These are phyloP conservation scores for Tagetes patula DNA, from an alignment of 129 eudicot genomes.

Conservation along the genomic window DNA sequence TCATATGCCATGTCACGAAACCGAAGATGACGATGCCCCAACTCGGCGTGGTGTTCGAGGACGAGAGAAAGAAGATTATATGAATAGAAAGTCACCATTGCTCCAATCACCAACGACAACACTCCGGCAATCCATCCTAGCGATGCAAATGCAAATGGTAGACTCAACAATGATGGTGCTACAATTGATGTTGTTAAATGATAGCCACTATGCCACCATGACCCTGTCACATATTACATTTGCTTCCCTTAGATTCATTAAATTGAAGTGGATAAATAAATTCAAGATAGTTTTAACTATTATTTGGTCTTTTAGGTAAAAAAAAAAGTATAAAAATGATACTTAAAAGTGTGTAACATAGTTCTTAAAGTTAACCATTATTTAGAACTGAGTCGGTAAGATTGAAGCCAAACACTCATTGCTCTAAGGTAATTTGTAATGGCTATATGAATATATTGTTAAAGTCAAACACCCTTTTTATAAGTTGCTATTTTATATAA, in stretches of 20 bases:
- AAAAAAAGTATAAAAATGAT: too few relatives aligned
- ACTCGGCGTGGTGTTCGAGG: conserved; percentile 69
- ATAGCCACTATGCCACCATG: conserved; percentile 87
- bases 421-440: too few relatives aligned
- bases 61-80: conserved; percentile 79
- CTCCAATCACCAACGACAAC: conserved; percentile 50
- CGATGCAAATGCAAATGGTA: conserved; percentile 78
- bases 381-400: too few relatives aligned
- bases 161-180: conserved; percentile 75
- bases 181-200: conserved; percentile 92
- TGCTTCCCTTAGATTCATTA: too few relatives aligned
- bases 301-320: too few relatives aligned
- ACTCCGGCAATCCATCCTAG: conserved; percentile 78
- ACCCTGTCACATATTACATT: conserved; percentile 46
- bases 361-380: too few relatives aligned
- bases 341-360: neutral
- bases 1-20: conserved; percentile 86
- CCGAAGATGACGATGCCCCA: conserved; percentile 73
- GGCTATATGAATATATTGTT: too few relatives aligned
- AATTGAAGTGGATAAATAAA: too few relatives aligned
- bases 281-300: too few relatives aligned
- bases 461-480: too few relatives aligned
- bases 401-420: neutral
- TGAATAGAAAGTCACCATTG: conserved; percentile 74
- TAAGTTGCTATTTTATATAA: too few relatives aligned